These are phyloP conservation scores for Casuarina equisetifolia DNA, from an alignment of 306 rosid genomes.

Conservation along the genomic window DNA sequence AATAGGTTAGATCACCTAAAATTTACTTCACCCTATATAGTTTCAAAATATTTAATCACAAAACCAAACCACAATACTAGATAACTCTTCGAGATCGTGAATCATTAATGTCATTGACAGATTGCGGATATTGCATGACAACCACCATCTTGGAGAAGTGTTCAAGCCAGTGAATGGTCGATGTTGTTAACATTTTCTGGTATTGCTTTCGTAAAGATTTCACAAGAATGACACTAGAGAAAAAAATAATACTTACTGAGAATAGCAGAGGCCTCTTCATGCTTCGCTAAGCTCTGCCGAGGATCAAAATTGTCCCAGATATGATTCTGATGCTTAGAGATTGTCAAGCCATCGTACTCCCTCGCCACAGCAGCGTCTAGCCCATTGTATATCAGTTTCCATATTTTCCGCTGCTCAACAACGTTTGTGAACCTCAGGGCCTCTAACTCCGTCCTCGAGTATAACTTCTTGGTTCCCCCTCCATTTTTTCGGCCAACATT, in stretches of 20 bases:
- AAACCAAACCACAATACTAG: neutral
- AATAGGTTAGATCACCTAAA: no score
- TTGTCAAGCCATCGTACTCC: conserved; percentile 56
- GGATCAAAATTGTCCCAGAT: conserved; percentile 23
- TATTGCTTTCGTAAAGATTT: neutral
- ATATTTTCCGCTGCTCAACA: conserved; percentile 48
- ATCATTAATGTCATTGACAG: neutral
- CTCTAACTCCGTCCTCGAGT: conserved; percentile 65
- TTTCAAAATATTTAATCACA: neutral
- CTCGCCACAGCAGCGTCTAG: conserved; percentile 48
- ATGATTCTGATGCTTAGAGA: conserved; percentile 38
- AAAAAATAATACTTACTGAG: conserved; percentile 36
- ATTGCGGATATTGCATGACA: neutral
- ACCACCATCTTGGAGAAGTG: neutral
- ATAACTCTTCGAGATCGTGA: neutral
- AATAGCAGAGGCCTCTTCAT: conserved; percentile 36
- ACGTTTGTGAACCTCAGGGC: conserved; percentile 57
- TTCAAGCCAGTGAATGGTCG: neutral
- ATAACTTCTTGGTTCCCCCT: conserved; percentile 35
- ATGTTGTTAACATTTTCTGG: neutral
- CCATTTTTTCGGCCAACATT: conserved; percentile 13
- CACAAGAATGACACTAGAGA: neutral
- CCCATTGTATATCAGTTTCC: conserved; percentile 53
- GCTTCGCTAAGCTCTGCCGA: conserved; percentile 35
- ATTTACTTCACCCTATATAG: no score